These are phyloP conservation scores for Irpex sp. DNA, from an alignment of 1,284 basidiomycete genomes.

Conservation along the genomic window DNA sequence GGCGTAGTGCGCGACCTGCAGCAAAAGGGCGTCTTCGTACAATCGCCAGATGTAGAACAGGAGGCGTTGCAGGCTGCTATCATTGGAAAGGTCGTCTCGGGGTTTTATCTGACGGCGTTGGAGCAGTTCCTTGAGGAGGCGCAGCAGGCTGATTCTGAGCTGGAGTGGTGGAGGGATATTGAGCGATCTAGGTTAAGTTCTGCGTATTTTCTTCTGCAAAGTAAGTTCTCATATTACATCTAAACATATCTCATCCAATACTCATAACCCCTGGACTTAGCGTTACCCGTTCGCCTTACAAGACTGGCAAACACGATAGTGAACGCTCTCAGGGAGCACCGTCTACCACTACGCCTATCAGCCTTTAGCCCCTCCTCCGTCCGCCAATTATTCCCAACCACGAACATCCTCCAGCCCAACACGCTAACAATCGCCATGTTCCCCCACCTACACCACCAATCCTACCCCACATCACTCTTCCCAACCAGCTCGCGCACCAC, in stretches of 20 bases:
- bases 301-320: slow-evolving; percentile 39
- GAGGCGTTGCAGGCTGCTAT: slow-evolving; percentile 25
- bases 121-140: slow-evolving; percentile 57
- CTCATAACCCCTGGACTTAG: slow-evolving; percentile 47
- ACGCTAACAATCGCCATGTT: slow-evolving; percentile 52
- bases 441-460: slow-evolving; percentile 45
- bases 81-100: slow-evolving; percentile 43
- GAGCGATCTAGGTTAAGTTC: slow-evolving; percentile 47
- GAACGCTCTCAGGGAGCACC: slow-evolving; percentile 37
- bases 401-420: slow-evolving; percentile 37
- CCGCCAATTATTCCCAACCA: slow-evolving; percentile 41
- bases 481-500: not conserved
- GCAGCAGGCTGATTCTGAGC: slow-evolving; percentile 56
- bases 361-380: slow-evolving; percentile 47
- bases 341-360: slow-evolving; percentile 44
- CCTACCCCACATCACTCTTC: slow-evolving; percentile 17
- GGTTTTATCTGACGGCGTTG: slow-evolving; percentile 54
- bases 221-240: slow-evolving; percentile 33
- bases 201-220: slow-evolving; percentile 59
- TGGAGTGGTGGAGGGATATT: slow-evolving; percentile 72
- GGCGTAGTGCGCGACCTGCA: slow-evolving; percentile 20
- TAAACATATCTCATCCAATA: no score
- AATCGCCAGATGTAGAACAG: slow-evolving; percentile 22
- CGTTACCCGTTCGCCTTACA: slow-evolving; percentile 31
- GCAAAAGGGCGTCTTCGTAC: slow-evolving; percentile 8